Evolutionary conservation across 2,329 filamentous ascomycete genomes (phyloP).

Genomic region (Diaporthe sp.): DNA sequence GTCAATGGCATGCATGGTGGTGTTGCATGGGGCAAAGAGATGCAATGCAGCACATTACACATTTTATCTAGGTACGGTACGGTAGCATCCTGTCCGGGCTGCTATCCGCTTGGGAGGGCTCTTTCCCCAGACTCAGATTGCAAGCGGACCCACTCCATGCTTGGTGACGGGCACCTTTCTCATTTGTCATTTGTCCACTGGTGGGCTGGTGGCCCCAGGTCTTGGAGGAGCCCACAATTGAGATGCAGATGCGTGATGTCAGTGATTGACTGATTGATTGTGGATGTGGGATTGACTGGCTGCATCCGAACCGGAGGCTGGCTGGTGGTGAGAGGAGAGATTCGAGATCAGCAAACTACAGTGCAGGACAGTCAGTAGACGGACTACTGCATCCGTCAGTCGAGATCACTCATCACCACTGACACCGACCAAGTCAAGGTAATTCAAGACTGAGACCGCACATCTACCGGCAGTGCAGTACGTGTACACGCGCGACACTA

Average conservation of each 20-base stretch:
- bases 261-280: constrained; percentile 10
- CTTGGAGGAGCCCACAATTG: background rate
- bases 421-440: background rate
- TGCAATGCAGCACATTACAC: constrained; percentile 4
- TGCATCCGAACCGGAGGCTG: constrained; percentile 20
- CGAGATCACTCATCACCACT: background rate
- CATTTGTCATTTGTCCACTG: constrained; percentile 24
- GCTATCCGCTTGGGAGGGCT: constrained; percentile 20
- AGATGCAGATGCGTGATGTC: constrained; percentile 29
- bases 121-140: constrained; percentile 24
- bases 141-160: constrained; percentile 17
- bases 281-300: background rate
- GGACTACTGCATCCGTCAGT: constrained; percentile 9
- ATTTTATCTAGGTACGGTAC: background rate
- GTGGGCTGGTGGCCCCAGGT: constrained; percentile 9
- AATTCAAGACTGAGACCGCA: constrained; percentile 10
- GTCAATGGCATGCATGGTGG: background rate
- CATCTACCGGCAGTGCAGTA: background rate
- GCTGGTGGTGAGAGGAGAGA: background rate
- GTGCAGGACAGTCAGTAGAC: background rate
- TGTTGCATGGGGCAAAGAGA: background rate
- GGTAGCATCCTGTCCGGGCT: constrained; percentile 23
- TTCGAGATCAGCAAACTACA: constrained; percentile 8
- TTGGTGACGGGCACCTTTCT: constrained; percentile 3
- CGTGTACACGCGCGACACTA: background rate